Evolutionary conservation across 148 eudicot species (phyloP), one percentile per base, ranked within the genome.

Genomic region (Diospyros lotus): DNA sequence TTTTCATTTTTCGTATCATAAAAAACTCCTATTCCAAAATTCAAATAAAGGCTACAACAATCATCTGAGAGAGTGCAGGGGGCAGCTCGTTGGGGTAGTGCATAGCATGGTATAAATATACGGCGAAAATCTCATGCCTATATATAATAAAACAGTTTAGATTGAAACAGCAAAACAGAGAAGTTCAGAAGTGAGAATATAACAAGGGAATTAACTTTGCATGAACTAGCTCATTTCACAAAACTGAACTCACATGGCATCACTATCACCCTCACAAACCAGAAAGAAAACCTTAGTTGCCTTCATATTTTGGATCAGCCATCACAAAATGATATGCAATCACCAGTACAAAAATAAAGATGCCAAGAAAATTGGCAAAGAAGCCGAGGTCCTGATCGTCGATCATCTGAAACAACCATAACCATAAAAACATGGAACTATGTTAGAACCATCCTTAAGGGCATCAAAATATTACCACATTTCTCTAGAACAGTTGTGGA

Each of bases 301-400:
- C 87, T 74, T 80, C 84, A 70, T 81, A 84, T 56, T 84, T 84
- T 7, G 84, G 82, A 71, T 84, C 87, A 48, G 87, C 84, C 82
- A 76, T 63, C 71, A 84, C 84, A 42, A 73, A 84, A 66, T 84
- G 87, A 71, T 84, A 84, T 17, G 82, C 87, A 13, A 84, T 81
- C 59, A 84, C 84, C 75, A 84, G 69, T n/a, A 70, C 80, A 68
- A 80, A 80, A 60, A 80, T 78, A 58, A 80, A 78, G 45, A 80
- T 76, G 3, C 83, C 83, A 6, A 80, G 87, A 79, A 81, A 79
- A 68, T 84, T 84, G 80, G 87, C 87, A 54, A 84, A 84, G 79
- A 84, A 81, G 52, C 82, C 84, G 58, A 84, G 79, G 67, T 81
- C 84, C 78, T 84, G 87, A 79, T 84, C 87, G 38, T 84, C 84